These are phyloP conservation scores for Pythium apleroticum DNA, from an alignment of 352 stramenopile species.

Conservation along the genomic window DNA sequence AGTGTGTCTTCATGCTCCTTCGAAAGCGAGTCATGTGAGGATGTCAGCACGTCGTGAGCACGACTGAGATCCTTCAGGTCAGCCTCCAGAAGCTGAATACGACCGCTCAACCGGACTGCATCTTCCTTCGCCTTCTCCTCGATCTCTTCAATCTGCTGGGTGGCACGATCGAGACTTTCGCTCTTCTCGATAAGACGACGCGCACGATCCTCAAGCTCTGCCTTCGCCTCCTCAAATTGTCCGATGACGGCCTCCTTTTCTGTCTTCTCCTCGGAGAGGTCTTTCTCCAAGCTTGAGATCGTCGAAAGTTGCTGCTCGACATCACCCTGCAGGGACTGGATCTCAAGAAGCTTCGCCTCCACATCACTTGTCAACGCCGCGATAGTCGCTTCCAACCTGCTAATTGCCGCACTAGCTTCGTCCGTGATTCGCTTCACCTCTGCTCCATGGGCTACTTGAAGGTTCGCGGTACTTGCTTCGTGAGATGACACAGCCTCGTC, in stretches of 20 bases:
- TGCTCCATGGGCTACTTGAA: not conserved
- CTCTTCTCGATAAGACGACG: conserved; percentile 11
- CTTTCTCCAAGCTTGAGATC: not conserved
- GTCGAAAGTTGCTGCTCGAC: not conserved
- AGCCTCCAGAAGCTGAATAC: conserved; percentile 19
- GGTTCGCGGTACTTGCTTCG: not conserved
- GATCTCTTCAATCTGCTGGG: conserved; percentile 5
- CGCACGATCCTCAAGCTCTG: conserved; percentile 8
- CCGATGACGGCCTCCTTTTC: not conserved
- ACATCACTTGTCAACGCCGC: not conserved
- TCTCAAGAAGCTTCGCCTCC: conserved; percentile 7
- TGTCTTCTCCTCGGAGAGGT: not conserved
- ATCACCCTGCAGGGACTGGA: not conserved
- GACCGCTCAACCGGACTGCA: conserved; percentile 15
- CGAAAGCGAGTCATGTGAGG: conserved; percentile 10
- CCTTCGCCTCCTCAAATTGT: not conserved
- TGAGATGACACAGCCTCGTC: conserved; percentile 1
- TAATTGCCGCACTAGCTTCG: not conserved
- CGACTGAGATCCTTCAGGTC: conserved; percentile 20
- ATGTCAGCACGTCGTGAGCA: conserved; percentile 14
- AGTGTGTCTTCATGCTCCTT: conserved; percentile 7
- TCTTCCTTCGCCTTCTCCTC: conserved; percentile 19
- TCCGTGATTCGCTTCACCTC: conserved; percentile 4
- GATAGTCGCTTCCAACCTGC: conserved; percentile 3
- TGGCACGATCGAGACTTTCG: conserved; percentile 4